These are phyloP conservation scores for Plantago rigida DNA, from an alignment of 305 asterid species.

Conservation along the genomic window DNA sequence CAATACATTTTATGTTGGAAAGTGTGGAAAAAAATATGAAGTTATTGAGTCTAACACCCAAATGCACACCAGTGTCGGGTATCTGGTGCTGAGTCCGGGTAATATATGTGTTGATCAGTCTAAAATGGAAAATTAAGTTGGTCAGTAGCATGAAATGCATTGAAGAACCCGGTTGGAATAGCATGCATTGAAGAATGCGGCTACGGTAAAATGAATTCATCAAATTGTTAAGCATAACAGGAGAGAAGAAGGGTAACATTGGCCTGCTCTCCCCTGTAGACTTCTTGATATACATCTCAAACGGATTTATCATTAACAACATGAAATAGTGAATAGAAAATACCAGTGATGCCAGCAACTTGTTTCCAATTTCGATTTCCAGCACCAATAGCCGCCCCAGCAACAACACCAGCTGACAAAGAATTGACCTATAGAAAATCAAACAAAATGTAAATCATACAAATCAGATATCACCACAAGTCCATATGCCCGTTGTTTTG, in stretches of 20 bases:
- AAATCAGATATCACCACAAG: neutral
- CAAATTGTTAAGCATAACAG: neutral
- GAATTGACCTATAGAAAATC: conserved; percentile 47
- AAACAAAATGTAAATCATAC: conserved; percentile 9
- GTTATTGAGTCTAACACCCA: too few species aligned
- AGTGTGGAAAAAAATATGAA: too few species aligned
- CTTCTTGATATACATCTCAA: conserved; percentile 22
- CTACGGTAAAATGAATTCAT: neutral
- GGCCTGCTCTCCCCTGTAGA: conserved; percentile 20
- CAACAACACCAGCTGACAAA: conserved; percentile 59
- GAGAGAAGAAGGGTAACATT: conserved; percentile 2
- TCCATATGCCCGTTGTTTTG: neutral
- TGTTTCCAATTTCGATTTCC: conserved; percentile 80
- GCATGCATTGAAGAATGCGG: too few species aligned
- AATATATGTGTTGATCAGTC: too few species aligned
- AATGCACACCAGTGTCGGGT: too few species aligned
- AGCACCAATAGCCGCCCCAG: conserved; percentile 71
- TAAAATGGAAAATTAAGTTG: too few species aligned
- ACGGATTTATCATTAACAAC: conserved; percentile 33
- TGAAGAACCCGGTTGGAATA: too few species aligned
- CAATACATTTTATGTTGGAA: too few species aligned
- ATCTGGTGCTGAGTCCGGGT: too few species aligned
- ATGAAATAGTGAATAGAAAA: conserved; percentile 45
- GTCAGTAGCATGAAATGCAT: too few species aligned
- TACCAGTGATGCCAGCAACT: conserved; percentile 58